These are phyloP conservation scores for Stephania yunnanensis DNA, from an alignment of 164 flowering plant genomes.

Conservation along the genomic window DNA sequence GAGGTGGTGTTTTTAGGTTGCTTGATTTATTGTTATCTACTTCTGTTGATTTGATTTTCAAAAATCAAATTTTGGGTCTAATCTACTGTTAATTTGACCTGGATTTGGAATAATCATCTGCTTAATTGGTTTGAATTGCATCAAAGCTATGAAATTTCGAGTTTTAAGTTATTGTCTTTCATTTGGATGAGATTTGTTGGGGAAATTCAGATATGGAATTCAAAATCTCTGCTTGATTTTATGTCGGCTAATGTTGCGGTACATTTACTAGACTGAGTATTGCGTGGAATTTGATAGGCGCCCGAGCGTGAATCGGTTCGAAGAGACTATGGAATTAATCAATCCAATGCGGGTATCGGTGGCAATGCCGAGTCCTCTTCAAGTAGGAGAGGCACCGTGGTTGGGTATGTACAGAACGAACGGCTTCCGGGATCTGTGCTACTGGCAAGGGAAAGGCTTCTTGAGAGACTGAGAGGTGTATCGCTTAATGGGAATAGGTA, in stretches of 20 bases:
- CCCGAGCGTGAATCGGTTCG: conserved; percentile 46
- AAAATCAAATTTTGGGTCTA: not conserved
- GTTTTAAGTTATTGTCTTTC: not conserved
- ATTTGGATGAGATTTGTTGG: not conserved
- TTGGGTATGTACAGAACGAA: conserved; percentile 29
- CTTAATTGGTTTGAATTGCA: not conserved
- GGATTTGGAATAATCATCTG: not conserved
- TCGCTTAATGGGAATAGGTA: conserved; percentile 50
- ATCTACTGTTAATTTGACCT: not conserved
- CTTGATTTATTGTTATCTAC: too few relatives aligned
- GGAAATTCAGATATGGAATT: not conserved
- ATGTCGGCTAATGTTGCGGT: not conserved
- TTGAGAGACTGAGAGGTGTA: conserved; percentile 74
- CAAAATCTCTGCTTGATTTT: not conserved
- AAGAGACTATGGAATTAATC: conserved; percentile 28
- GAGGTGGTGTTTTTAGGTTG: too few relatives aligned
- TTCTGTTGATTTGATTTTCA: too few relatives aligned
- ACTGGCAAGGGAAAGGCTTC: conserved; percentile 83
- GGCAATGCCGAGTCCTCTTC: conserved; percentile 16
- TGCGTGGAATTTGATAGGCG: conserved; percentile 10
- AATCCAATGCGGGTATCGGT: conserved; percentile 21
- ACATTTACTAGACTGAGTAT: conserved; percentile 6
- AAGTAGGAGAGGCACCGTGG: conserved; percentile 25
- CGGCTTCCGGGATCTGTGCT: conserved; percentile 83
- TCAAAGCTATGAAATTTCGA: not conserved